Base-by-base conservation (phyloP, 345 rosid genomes). In the Mallotus nudiflorus region DNA sequence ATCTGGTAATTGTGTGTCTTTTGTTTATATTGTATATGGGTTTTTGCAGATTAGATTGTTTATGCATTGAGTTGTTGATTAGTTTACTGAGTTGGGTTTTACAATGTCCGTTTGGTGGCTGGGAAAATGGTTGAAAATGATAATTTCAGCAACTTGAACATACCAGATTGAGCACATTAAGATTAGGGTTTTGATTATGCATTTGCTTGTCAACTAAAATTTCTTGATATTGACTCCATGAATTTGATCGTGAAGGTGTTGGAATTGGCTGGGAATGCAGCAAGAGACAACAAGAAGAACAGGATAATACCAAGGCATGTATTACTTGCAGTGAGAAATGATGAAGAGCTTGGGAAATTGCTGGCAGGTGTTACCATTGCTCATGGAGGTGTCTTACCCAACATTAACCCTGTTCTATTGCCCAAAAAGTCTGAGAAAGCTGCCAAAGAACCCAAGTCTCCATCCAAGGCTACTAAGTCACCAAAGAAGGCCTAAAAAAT, bases 401-500 rank as follows among this genome's bases (percentile, higher is more conserved):
- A 76, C 25, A 76, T 76, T 49, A 88, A 91, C 80, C 92, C 91
- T 0, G 78, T 88, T 22, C 87, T 91, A 6, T 82, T 91, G 51
- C 94, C 92, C 0, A 88, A 88, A 68, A 88, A 85, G 71, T 53
- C 78, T 0, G 89, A 83, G 66, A 85, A 82, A 63, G 77, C 69
- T 9, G 70, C 78, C 3, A 85, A 81, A 64, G 81, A 78, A n/a
- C 73, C 90, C 2, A 91, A 87, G 76, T 91, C 94, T 28, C 87
- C 89, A 69, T 71, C 89, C 19, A 90, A 83, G 69, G 87, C 85
- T n/a, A 73, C 88, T 29, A 88, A 88, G 81, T 84, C 96, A 12
- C 90, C 88, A 16, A 89, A 87, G 83, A 89, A 87, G 61, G 84
- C 85, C 29, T 89, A 77, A 18, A 15, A 6, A 4, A 0, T n/a